Percentiles rank a stretch among this genome's conserved stretches.
Conservation (phyloP, 2,329 filamentous ascomycete species). For the Diaporthe longicolla region DNA sequence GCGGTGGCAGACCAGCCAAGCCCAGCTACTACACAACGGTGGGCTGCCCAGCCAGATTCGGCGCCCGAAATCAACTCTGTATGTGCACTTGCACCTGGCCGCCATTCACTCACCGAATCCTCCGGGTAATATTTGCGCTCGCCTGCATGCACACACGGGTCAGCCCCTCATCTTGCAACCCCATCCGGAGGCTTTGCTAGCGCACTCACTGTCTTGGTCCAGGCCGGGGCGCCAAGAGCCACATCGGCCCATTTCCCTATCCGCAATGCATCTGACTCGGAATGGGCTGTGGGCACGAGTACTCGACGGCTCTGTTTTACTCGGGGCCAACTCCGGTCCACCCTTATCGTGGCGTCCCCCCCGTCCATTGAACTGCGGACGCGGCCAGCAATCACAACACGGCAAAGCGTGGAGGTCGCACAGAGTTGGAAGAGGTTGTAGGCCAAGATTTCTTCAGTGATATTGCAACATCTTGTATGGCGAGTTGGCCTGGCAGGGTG, state of each 20-base stretch:
- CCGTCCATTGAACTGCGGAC: neutral
- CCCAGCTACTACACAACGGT: neutral
- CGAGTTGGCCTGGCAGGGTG: slow-evolving; percentile 2
- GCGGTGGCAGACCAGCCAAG: neutral
- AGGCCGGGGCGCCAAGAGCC: neutral
- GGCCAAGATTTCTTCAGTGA: slow-evolving; percentile 19
- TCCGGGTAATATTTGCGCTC: neutral
- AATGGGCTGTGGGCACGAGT: neutral
- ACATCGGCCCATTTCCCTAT: neutral
- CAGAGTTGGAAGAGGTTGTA: neutral
- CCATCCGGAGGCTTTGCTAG: neutral
- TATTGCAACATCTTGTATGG: slow-evolving; percentile 9
- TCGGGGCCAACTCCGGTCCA: neutral
- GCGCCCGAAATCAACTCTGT: neutral
- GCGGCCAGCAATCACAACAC: neutral
- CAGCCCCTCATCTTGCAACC: neutral
- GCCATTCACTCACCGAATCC: slow-evolving; percentile 4
- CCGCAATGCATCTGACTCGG: slow-evolving; percentile 14
- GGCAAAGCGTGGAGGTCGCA: neutral
- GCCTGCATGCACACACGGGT: neutral
- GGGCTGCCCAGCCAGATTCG: neutral
- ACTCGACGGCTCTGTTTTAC: neutral
- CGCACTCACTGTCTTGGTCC: neutral
- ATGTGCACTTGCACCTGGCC: neutral
- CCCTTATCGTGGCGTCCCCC: neutral